These are phyloP conservation scores for Schizochytrium sp. DNA, from an alignment of 108 stramenopile species.

Conservation along the genomic window DNA sequence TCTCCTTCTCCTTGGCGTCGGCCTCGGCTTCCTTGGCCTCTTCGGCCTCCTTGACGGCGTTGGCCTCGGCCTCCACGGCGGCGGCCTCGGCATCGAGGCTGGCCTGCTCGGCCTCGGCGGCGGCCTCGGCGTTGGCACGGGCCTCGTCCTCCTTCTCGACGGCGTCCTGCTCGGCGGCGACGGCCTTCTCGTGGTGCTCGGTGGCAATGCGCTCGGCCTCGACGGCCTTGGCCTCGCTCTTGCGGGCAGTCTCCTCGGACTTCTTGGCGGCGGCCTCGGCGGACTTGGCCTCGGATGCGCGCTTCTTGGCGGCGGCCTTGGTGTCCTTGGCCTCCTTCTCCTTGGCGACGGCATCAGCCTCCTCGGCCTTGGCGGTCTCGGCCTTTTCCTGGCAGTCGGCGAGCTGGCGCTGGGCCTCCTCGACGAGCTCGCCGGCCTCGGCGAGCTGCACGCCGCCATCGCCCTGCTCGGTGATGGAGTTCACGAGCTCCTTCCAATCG, in stretches of 20 bases:
- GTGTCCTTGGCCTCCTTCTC: conserved; percentile 1
- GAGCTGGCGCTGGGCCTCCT: conserved; percentile 17
- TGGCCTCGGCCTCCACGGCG: background rate
- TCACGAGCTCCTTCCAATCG: conserved; percentile 18
- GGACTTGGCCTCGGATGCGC: background rate
- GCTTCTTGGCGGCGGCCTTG: background rate
- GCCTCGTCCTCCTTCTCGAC: background rate
- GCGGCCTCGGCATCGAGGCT: background rate
- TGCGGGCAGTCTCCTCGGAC: conserved; percentile 3
- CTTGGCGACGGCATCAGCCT: background rate
- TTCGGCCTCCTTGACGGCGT: background rate
- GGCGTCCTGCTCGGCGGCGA: background rate
- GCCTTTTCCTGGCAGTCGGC: background rate
- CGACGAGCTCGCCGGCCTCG: background rate
- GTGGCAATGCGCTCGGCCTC: background rate
- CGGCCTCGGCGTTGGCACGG: background rate
- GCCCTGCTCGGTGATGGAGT: conserved; percentile 13
- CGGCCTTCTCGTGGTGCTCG: conserved; percentile 2
- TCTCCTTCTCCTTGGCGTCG: background rate
- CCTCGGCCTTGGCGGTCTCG: conserved; percentile 20
- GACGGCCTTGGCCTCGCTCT: background rate
- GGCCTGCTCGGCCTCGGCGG: background rate
- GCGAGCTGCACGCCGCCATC: background rate
- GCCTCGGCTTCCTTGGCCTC: background rate
- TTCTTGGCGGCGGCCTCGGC: background rate